Evolutionary conservation across 768 basidiomycete genomes (phyloP).

Genomic region (Auriscalpium vulgare): DNA sequence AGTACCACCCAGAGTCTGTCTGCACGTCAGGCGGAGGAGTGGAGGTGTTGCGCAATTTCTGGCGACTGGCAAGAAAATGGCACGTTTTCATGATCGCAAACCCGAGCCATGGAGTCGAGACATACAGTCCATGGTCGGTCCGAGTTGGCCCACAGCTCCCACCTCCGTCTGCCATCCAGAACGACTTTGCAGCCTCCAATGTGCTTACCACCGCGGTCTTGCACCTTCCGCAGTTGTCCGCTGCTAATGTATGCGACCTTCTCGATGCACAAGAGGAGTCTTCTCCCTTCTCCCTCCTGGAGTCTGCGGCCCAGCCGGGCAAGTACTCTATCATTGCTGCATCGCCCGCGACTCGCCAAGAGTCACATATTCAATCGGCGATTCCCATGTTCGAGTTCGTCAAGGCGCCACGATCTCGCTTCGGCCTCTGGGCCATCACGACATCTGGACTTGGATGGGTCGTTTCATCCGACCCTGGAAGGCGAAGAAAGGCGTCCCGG

Average conservation of each 20-base stretch:
- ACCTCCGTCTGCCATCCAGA: slow-evolving; percentile 19
- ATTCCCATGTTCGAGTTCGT: slow-evolving; percentile 38
- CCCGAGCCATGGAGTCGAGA: slow-evolving; percentile 34
- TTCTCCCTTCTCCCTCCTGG: slow-evolving; percentile 61
- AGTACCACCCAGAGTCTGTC: slow-evolving; percentile 85
- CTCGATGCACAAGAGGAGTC: slow-evolving; percentile 51
- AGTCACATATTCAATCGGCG: slow-evolving; percentile 49
- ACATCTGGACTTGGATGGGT: slow-evolving; percentile 71
- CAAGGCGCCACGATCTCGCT: slow-evolving; percentile 26
- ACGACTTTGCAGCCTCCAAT: background rate
- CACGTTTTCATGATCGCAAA: slow-evolving; percentile 29
- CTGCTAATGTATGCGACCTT: slow-evolving; percentile 48
- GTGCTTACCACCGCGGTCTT: slow-evolving; percentile 25
- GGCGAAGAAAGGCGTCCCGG: slow-evolving; percentile 37
- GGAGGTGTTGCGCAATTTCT: slow-evolving; percentile 69
- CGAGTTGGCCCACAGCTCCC: slow-evolving; percentile 50
- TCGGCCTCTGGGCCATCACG: slow-evolving; percentile 39
- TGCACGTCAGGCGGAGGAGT: slow-evolving; percentile 61
- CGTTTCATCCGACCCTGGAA: slow-evolving; percentile 53
- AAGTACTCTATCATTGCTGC: slow-evolving; percentile 64
- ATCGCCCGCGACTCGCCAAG: slow-evolving; percentile 45
- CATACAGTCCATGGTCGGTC: slow-evolving; percentile 33
- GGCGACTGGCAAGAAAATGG: slow-evolving; percentile 60
- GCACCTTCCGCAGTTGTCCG: slow-evolving; percentile 33
- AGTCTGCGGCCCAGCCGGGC: slow-evolving; percentile 72